A percentile compares a stretch with the other conserved stretches of the same genome.
Evolutionary conservation across 148 eudicot species (phyloP).

Genomic region (Chenopodium quinoa): DNA sequence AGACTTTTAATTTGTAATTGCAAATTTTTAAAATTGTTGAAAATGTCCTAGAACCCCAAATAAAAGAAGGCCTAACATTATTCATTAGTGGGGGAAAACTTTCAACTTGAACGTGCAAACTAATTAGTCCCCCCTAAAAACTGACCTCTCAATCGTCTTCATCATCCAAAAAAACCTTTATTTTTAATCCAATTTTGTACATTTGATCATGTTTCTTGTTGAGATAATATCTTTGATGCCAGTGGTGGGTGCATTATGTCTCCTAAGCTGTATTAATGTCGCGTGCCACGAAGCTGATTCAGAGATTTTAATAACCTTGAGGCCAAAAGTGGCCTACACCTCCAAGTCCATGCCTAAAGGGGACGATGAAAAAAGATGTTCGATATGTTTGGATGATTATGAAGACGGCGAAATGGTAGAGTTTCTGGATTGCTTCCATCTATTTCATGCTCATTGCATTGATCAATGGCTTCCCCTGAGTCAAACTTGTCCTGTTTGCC

Average conservation of each 20-base stretch:
- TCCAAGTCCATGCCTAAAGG: slow-evolving; percentile 23
- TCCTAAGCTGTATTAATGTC: slow-evolving; percentile 18
- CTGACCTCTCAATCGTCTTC: neutral
- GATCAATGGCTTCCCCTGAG: slow-evolving; percentile 56
- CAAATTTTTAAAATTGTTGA: neutral
- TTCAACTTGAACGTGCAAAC: neutral
- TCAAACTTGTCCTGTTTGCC: slow-evolving; percentile 55
- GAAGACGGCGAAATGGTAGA: slow-evolving; percentile 36
- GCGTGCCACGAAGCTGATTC: slow-evolving; percentile 13
- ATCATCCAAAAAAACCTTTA: neutral
- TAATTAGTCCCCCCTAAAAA: neutral
- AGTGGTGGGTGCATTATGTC: slow-evolving; percentile 27
- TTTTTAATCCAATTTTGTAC: neutral
- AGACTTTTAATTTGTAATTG: neutral
- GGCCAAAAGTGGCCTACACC: slow-evolving; percentile 23
- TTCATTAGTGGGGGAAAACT: neutral
- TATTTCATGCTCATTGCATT: slow-evolving; percentile 57
- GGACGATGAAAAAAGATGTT: slow-evolving; percentile 28
- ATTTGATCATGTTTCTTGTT: slow-evolving; percentile 16
- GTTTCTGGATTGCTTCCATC: slow-evolving; percentile 34
- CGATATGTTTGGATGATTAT: slow-evolving; percentile 30
- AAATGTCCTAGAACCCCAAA: neutral
- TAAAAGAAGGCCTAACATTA: neutral
- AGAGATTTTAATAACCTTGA: neutral
- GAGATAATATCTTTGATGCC: slow-evolving; percentile 23